Evolutionary conservation across 1,284 basidiomycete species (phyloP).

Genomic region (Sanghuangporus weigelae): DNA sequence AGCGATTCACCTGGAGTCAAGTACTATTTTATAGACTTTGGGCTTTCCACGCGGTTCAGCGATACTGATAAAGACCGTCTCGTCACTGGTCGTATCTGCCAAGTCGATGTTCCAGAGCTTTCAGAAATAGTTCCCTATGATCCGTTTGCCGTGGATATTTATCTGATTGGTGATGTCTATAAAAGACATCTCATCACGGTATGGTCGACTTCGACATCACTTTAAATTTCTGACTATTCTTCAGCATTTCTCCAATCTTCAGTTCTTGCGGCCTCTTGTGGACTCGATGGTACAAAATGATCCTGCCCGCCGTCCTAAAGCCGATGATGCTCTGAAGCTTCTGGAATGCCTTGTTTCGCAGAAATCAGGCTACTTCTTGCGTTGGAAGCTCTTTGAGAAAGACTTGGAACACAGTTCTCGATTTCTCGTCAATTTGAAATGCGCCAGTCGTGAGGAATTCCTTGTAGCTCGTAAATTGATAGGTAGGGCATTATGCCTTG

Average conservation of each 20-base stretch:
- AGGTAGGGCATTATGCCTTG: too few relatives aligned
- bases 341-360: background rate
- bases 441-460: too few relatives aligned
- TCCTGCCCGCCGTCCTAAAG: background rate
- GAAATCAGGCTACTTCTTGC: too few relatives aligned
- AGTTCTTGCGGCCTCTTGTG: conserved; percentile 8
- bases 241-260: conserved; percentile 2
- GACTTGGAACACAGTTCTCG: too few relatives aligned
- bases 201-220: background rate
- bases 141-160: conserved; percentile 10
- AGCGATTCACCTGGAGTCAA: conserved; percentile 14
- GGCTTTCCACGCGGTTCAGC: conserved; percentile 19
- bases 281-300: background rate
- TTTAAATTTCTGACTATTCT: background rate
- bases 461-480: too few relatives aligned
- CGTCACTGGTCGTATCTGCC: background rate
- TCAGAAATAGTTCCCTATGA: background rate
- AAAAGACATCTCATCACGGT: background rate
- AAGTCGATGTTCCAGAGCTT: background rate
- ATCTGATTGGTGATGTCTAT: conserved; percentile 2
- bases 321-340: background rate
- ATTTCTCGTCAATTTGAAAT: too few relatives aligned
- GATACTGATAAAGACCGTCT: background rate
- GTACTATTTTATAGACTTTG: conserved; percentile 30
- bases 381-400: too few relatives aligned